Conservation (phyloP, 176 grass and related monocot species). For the Paspalum vaginatum region DNA sequence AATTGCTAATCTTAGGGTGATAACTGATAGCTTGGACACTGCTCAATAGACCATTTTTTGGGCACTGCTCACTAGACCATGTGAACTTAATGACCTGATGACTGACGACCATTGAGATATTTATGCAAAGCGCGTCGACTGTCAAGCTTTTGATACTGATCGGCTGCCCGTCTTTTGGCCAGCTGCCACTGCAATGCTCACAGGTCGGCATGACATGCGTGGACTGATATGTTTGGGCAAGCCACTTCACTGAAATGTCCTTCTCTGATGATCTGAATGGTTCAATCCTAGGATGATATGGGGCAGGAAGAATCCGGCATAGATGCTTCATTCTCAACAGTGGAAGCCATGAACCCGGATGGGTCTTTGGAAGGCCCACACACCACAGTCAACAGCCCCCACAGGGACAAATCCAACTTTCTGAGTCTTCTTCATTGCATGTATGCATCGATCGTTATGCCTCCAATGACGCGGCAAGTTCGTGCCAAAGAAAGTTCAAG, state of each 20-base stretch:
- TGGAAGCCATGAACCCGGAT: constrained; percentile 1
- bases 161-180: neutral
- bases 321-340: constrained; percentile 13
- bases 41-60: neutral
- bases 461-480: constrained; percentile 20
- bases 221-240: neutral
- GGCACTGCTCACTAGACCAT: constrained; percentile 16
- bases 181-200: neutral
- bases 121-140: neutral
- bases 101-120: neutral
- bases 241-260: constrained; percentile 2
- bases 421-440: neutral
- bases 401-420: neutral
- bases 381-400: neutral
- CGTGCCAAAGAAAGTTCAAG: neutral
- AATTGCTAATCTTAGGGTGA: neutral
- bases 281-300: neutral
- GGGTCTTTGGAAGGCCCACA: neutral
- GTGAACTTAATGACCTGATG: constrained; percentile 6
- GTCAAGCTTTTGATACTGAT: neutral
- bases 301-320: neutral
- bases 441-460: neutral
- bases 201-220: neutral
- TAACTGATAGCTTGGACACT: neutral
- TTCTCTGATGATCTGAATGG: neutral